These are phyloP conservation scores for Canavalia ensiformis DNA, from an alignment of 306 rosid species.

Conservation along the genomic window DNA sequence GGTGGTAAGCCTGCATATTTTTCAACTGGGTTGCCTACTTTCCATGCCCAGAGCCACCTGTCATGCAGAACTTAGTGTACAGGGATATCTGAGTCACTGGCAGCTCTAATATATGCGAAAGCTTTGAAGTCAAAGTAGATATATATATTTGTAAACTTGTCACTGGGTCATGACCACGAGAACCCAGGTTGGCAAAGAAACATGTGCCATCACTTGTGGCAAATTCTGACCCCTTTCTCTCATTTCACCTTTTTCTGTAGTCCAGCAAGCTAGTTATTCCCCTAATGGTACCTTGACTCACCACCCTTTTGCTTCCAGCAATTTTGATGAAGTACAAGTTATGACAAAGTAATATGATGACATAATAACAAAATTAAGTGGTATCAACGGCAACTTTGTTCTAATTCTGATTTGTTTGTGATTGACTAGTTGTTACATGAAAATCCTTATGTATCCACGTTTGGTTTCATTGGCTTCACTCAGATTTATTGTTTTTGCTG, in stretches of 20 bases:
- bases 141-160: constrained; percentile 37
- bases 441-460: too few species aligned
- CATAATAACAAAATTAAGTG: constrained; percentile 4
- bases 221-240: constrained; percentile 45
- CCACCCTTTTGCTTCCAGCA: constrained; percentile 4
- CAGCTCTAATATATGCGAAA: constrained; percentile 49
- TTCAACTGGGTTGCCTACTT: constrained; percentile 53
- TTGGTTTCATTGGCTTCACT: too few species aligned
- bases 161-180: constrained; percentile 44
- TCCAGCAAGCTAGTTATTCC: constrained; percentile 14
- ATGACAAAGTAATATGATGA: constrained; percentile 32
- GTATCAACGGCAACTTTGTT: background rate
- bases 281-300: background rate
- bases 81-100: constrained; percentile 47
- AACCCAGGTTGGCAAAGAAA: constrained; percentile 66
- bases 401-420: background rate
- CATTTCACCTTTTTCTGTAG: constrained; percentile 22
- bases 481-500: too few species aligned
- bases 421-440: background rate
- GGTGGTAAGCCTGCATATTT: constrained; percentile 59
- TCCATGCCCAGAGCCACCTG: constrained; percentile 38
- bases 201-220: constrained; percentile 61
- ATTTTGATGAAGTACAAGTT: constrained; percentile 19
- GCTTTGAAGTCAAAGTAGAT: constrained; percentile 48
- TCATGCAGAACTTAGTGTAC: constrained; percentile 55